These are phyloP conservation scores for Neurospora sp. DNA, from an alignment of 495 filamentous ascomycete genomes.

Conservation along the genomic window DNA sequence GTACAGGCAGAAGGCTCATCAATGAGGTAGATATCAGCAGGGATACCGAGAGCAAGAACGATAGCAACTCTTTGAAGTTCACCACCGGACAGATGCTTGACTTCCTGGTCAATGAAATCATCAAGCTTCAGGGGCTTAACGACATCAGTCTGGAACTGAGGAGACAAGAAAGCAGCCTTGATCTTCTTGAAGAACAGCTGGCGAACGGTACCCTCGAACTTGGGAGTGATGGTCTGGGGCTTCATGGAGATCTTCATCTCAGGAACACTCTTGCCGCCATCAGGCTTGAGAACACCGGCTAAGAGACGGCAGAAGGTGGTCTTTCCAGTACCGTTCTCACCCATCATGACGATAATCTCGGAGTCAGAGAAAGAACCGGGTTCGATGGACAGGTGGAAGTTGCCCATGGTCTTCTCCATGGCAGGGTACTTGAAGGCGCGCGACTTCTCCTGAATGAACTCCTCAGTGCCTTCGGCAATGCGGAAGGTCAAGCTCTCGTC, in stretches of 20 bases:
- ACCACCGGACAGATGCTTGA: conserved; percentile 97
- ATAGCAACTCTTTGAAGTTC: conserved; percentile 97
- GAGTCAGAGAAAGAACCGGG: conserved; percentile 87
- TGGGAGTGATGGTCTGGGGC: conserved; percentile 97
- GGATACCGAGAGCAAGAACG: conserved; percentile 84
- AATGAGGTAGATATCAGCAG: conserved; percentile 98
- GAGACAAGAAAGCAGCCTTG: conserved; percentile 87
- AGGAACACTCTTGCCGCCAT: conserved; percentile 63
- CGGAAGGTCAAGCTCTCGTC: conserved; percentile 96
- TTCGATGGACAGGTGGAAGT: conserved; percentile 77
- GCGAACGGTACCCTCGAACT: conserved; percentile 91
- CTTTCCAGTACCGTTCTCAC: conserved; percentile 86
- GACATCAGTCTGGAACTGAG: conserved; percentile 98
- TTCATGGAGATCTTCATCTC: conserved; percentile 98
- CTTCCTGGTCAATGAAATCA: conserved; percentile 98
- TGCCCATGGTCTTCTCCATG: conserved; percentile 90
- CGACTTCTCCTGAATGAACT: conserved; percentile 75
- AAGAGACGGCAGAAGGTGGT: conserved; percentile 97
- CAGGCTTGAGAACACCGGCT: conserved; percentile 85
- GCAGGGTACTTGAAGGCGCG: conserved; percentile 77
- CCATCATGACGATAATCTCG: conserved; percentile 99
- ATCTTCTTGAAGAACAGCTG: conserved; percentile 73
- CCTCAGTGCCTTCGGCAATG: conserved; percentile 83
- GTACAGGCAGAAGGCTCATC: conserved; percentile 53
- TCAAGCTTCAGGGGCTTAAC: conserved; percentile 97